Base-by-base conservation (phyloP, 2,329 filamentous ascomycete genomes). In the Cercospora beticola region DNA sequence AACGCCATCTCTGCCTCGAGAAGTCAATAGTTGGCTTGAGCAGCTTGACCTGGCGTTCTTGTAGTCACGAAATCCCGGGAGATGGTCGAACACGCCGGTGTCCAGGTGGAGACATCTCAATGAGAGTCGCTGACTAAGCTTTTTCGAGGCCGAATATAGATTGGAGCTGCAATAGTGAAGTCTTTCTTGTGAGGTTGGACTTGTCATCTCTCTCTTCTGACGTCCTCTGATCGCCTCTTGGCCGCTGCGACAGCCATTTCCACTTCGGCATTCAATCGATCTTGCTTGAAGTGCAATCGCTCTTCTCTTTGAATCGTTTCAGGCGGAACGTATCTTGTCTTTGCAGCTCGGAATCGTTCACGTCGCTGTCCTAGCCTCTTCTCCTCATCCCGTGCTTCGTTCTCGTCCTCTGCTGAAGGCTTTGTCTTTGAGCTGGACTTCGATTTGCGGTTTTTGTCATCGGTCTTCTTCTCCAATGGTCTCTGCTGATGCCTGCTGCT, bases 1-100 rank as follows among this genome's bases (percentile, higher is more conserved):
- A 74, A 69, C 1, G 66, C 21, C 66, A 68, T 65, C 12, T 30
- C 58, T 26, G 16, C 16, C 30, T 21, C 3, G 4, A 9, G 7
- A 6, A 26, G 28, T 16, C 5, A 16, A 16, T 3, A 9, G 16
- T 33, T 16, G 31, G 1, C 1, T 12, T 33, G 31, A 10, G 31
- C 3, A 10, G 10, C 31, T 33, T 33, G 6, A 8, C 7, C 28
- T 30, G 28, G 5, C 26, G 26, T 3, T 5, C 3, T 26, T 28
- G 36, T 40, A 40, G 16, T n/a, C 36, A 28, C 16, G 23, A 28
- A 28, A 1, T 28, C 16, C 4, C 23, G 23, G 49, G 10, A 28
- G 49, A 30, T 54, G 2, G 7, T 54, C 49, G 23, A 7, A 54
- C 12, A 6, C 2, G 23, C 49, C 49, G 49, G 49, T 54, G 49